Evolutionary conservation across 2,329 filamentous ascomycete species (phyloP).

Genomic region (Monilinia fructigena): DNA sequence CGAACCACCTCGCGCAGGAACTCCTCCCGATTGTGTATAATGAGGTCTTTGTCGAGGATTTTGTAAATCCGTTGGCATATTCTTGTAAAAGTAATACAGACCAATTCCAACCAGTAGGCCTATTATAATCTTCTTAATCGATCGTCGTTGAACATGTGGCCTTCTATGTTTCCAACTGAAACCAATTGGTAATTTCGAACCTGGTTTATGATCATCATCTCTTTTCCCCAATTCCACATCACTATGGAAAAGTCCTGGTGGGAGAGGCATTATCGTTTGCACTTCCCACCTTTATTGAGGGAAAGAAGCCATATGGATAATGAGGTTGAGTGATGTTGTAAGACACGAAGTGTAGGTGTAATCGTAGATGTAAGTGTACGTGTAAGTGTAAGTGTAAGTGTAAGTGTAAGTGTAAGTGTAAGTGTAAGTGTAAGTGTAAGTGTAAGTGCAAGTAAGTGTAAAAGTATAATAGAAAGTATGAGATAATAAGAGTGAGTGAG

Average conservation of each 20-base stretch:
- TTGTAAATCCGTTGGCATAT: slow-evolving; percentile 55
- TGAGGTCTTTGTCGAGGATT: slow-evolving; percentile 39
- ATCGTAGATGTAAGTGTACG: no score
- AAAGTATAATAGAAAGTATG: no score
- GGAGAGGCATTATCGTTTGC: slow-evolving; percentile 41
- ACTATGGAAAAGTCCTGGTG: slow-evolving; percentile 47
- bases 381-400: no score
- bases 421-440: no score
- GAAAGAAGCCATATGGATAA: slow-evolving; percentile 31
- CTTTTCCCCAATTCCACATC: slow-evolving; percentile 66
- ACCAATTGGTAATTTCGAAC: slow-evolving; percentile 35
- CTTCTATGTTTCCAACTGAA: slow-evolving; percentile 38
- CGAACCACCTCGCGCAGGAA: slow-evolving; percentile 10
- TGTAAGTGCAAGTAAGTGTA: no score
- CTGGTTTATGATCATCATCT: slow-evolving; percentile 58
- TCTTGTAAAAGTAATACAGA: slow-evolving; percentile 63
- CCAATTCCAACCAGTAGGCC: slow-evolving; percentile 49
- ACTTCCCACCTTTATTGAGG: slow-evolving; percentile 30
- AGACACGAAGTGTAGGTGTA: neutral
- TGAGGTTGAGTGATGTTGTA: neutral
- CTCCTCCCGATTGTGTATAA: slow-evolving; percentile 38
- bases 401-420: no score
- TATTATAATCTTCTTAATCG: slow-evolving; percentile 52
- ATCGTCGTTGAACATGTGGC: slow-evolving; percentile 49
- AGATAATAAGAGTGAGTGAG: no score